Conservation (phyloP, 2,329 filamentous ascomycete species). For the Aspergillus puulaauensis region DNA sequence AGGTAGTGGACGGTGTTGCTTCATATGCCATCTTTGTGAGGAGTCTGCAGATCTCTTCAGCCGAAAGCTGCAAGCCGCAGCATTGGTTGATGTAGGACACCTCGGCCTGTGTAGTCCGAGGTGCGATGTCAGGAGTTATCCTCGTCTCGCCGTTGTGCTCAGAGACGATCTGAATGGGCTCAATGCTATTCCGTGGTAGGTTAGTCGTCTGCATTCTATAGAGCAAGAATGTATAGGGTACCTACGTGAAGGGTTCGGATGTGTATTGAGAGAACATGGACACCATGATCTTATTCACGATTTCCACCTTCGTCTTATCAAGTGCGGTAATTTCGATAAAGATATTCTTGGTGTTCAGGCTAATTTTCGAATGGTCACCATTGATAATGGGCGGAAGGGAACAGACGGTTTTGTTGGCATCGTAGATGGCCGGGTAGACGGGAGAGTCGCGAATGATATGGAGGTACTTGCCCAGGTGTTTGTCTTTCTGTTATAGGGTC, state of each 20-base stretch:
- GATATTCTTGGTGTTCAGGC: conserved; percentile 83
- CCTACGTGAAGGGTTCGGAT: conserved; percentile 74
- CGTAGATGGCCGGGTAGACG: conserved; percentile 94
- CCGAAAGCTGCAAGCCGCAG: conserved; percentile 75
- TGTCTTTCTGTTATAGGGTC: conserved; percentile 67
- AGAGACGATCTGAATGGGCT: conserved; percentile 89
- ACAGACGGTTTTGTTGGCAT: conserved; percentile 81
- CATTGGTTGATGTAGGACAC: conserved; percentile 92
- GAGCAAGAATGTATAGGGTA: neutral
- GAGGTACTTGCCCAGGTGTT: conserved; percentile 83
- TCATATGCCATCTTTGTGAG: conserved; percentile 85
- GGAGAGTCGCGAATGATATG: conserved; percentile 93
- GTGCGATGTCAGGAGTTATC: conserved; percentile 76
- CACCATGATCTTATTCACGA: conserved; percentile 92
- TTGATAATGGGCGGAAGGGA: conserved; percentile 98
- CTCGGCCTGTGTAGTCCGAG: conserved; percentile 75
- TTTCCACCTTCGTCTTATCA: conserved; percentile 92
- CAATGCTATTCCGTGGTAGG: conserved; percentile 54
- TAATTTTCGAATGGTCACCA: conserved; percentile 94
- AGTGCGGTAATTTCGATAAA: conserved; percentile 97
- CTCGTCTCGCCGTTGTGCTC: conserved; percentile 84
- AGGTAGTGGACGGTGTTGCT: conserved; percentile 71
- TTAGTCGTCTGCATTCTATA: neutral
- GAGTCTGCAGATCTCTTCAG: conserved; percentile 73
- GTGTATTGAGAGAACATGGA: conserved; percentile 97